Evolutionary conservation across 805 yeast genomes (phyloP), one percentile per base, ranked within the genome.

Genomic region (Candida incommunis): DNA sequence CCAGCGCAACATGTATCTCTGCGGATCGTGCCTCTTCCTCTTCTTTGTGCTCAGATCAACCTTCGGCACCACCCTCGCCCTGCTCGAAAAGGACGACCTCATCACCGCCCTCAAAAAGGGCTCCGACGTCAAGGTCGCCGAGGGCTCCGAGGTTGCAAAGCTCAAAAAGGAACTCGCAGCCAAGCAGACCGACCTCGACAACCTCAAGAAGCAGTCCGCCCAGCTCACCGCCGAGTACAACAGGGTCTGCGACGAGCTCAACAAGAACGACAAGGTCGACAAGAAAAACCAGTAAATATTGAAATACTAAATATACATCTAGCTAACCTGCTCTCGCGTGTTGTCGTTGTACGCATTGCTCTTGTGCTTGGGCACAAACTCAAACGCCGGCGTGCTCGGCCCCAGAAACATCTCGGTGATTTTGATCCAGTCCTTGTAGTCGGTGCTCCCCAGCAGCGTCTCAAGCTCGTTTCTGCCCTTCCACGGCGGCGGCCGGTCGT

Each of bases 341-440:
- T n/a, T 47, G 7, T 46, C 48, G 46, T 69, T 74, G 55, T 75
- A 85, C 2, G 96, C 72, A 54, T 83, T 92, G 64, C 95, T 84
- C 71, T 92, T 92, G 62, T 92, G 99, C 65, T 92, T 92, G 45
- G 99, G 98, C 45, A 73, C 72, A 59, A 87, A 92, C 43, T 73
- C 75, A 64, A 92, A 92, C 37, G 65, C 68, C 1, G 76, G 81
- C 45, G 80, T 76, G 1, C 81, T 83, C 46, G 85, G 86, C 20
- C 98, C 99, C 52, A 90, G 71, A 59, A 90, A 90, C 94, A 88
- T 76, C 62, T 92, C 98, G 16, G 94, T 76, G 52, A 92, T 76
- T 64, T 88, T 92, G 60, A 92, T 83, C 98, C 99, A 92, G 63
- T 92, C 98, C 56, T 72, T 74, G 64, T 80, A 85, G 64, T 90